Base-by-base conservation (phyloP, 1,284 basidiomycete genomes). In the Filobasidium uniguttulatum region DNA sequence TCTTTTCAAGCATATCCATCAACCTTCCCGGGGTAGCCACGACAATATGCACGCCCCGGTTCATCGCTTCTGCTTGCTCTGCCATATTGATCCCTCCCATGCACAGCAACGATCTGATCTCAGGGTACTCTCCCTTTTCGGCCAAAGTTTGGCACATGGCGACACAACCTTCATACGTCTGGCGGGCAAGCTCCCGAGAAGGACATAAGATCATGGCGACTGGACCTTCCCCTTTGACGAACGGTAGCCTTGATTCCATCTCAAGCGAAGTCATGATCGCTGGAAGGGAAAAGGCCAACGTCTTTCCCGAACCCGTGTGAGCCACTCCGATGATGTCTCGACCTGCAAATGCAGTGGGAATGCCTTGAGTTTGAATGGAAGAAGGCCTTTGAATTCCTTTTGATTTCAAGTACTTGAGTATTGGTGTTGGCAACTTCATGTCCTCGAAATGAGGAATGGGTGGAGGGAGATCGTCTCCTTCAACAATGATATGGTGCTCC, bases 61-160 rank as follows among this genome's bases (percentile, higher is more conserved):
- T 82, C 62, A 99, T 70, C 5, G 85, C 82, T 61, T 94, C 86
- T 52, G 79, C 80, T 70, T 98, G 94, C 28, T 98, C 94, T 46
- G 82, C 81, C 91, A 99, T 97, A 52, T 83, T 86, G 62, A 98
- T 97, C 2, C 94, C 94, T 40, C 94, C 94, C 55, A 98, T 98
- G 62, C 91, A 96, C 19, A 98, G 75, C 7, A 99, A 72, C 0
- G 83, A 81, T 62, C 90, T 85, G 17, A 96, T 70, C 60, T 81
- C 80, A 0, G 93, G 91, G 63, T 91, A 94, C 14, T 64, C 55
- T 19, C 82, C 82, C 5, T 80, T 82, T 58, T 79, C 81, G n/a
- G 80, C 78, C 44, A 97, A 73, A 10, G 85, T 82, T 15, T 73
- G 73, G 20, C 86, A 85, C 84, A 96, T 93, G 0, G 77, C 79